Base-by-base conservation (phyloP, 2,329 filamentous ascomycete genomes). In the Fusarium sp. region DNA sequence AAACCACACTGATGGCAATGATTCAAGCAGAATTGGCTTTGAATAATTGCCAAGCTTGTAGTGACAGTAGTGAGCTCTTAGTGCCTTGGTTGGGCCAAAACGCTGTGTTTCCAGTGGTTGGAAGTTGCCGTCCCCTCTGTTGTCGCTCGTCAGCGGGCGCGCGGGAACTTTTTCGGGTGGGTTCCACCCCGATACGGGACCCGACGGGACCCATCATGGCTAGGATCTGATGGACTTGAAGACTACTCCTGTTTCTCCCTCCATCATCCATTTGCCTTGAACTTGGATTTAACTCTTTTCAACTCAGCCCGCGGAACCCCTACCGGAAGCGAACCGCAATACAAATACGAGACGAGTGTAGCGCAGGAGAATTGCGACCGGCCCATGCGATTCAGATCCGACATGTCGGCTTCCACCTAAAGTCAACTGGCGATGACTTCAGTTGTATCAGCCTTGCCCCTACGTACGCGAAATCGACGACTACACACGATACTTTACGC, bases 391-490 rank as follows among this genome's bases (percentile, higher is more conserved):
- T 44, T 35, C n/a, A 33, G 35, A 39, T 61, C 33, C 63, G 66
- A 72, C 31, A 78, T 78, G 77, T 66, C 42, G 33, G 52, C 41
- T 60, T 35, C 51, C 54, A 52, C 64, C 51, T 77, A 70, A 78
- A 67, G 48, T 64, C 56, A 61, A 55, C 69, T 58, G 52, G 63
- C 67, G 44, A 66, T 64, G 65, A 71, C 48, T 60, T 51, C 62
- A 65, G 66, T 64, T 25, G 64, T 41, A 60, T 57, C 59, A 44
- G 52, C 44, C 60, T 66, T 70, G 71, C 63, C 63, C 57, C 62
- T 54, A 64, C 67, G 56, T 45, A 66, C 70, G 63, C 67, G 49
- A 56, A 66, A 66, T 71, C 63, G 57, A 61, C 65, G 46, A 59
- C 44, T 62, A 66, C 63, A 62, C 60, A 73, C 59, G 37, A 69